Base-by-base conservation (phyloP, 768 basidiomycete species). In the Gyrodon lividus region DNA sequence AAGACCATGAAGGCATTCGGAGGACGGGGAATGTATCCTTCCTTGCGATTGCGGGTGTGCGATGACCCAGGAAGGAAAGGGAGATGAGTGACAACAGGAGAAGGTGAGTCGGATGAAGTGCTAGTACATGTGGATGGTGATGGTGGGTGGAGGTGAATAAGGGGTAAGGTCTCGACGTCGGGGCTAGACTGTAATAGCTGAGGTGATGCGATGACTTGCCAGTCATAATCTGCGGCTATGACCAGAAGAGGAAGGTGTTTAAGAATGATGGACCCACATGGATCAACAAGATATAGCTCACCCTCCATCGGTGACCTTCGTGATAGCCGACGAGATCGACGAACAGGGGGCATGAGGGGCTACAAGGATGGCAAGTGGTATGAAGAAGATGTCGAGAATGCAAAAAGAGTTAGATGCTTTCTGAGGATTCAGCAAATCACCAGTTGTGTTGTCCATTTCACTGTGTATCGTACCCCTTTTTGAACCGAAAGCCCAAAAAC, bases 1-100 rank as follows among this genome's bases (percentile, higher is more conserved):
- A 81, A 92, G 53, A 92, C 73, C 70, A 92, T 90, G 75, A 92
- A 95, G 9, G 90, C 86, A 62, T 94, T 95, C 49, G 87, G 78
- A 2, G 92, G 92, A 13, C 91, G 83, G 28, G 83, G 83, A 33
- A 92, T 79, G 63, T 83, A 83, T 31, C 74, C 74, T 9, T 62
- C 69, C 61, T 65, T 69, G 61, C 68, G 70, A 56, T 70, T 74
- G 50, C 74, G 72, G 0, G 65, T 66, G 48, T 77, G 77, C 7
- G 77, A 72, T n/a, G 72, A 65, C 26, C 70, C 69, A 19, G 64
- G 64, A 2, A 57, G 24, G 45, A 64, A 62, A 3, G 62, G 56
- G 41, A 65, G 58, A 45, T 70, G 65, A 7, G 67, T 66, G 46
- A 57, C 9, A 26, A 63, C 4, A 45, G 57, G 9, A 6, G 59